These are phyloP conservation scores for Phyllostachys edulis DNA, from an alignment of 176 grass and related monocot species.

Conservation along the genomic window DNA sequence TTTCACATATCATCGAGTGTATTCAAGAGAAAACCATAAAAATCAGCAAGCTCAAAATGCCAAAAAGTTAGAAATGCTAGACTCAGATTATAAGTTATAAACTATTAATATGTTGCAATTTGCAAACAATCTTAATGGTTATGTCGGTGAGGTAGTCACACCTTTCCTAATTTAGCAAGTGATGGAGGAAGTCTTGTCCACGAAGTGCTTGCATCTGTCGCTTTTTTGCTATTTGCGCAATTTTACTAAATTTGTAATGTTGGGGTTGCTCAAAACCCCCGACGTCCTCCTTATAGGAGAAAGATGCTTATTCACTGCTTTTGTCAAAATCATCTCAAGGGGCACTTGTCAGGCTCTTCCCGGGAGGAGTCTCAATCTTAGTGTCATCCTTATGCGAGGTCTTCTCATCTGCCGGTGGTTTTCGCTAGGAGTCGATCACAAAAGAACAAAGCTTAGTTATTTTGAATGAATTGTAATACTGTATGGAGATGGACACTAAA, in stretches of 20 bases:
- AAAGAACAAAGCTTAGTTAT: constrained; percentile 17
- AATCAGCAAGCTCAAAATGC: constrained; percentile 13
- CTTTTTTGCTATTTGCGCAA: constrained; percentile 62
- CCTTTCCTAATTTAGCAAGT: constrained; percentile 87
- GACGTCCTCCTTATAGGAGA: constrained; percentile 48
- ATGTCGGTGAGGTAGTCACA: constrained; percentile 24
- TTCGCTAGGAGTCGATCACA: constrained; percentile 57
- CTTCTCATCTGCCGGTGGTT: constrained; percentile 62
- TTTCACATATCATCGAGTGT: neutral
- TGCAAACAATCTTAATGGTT: neutral
- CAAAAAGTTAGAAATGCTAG: constrained; percentile 17
- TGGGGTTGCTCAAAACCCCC: constrained; percentile 52
- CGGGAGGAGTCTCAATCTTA: constrained; percentile 67
- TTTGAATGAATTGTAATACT: neutral
- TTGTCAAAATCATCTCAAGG: constrained; percentile 64
- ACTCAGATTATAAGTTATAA: neutral
- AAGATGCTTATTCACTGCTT: constrained; percentile 40
- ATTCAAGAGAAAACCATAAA: neutral
- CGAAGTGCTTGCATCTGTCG: constrained; percentile 61
- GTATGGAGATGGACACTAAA: neutral
- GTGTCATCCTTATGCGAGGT: constrained; percentile 55
- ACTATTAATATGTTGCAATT: neutral
- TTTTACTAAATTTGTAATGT: constrained; percentile 78
- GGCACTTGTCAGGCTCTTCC: constrained; percentile 63
- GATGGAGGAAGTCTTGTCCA: constrained; percentile 70